These are phyloP conservation scores for Arxiozyma telluris DNA, from an alignment of 1,139 yeast species.

Conservation along the genomic window DNA sequence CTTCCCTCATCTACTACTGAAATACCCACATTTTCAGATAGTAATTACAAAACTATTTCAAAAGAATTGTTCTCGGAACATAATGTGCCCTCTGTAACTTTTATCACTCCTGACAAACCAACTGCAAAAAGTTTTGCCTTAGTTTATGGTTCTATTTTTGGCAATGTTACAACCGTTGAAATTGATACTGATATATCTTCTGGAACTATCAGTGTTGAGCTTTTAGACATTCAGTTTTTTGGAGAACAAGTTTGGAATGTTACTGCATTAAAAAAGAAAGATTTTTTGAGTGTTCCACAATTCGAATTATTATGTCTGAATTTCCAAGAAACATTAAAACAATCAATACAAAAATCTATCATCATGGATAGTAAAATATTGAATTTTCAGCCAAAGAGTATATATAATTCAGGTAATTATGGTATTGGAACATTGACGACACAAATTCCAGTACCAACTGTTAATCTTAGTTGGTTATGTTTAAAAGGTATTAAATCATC, in stretches of 20 bases:
- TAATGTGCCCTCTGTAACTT: constrained; percentile 16
- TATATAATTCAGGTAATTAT: constrained; percentile 13
- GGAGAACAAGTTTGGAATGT: constrained; percentile 16
- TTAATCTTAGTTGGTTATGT: constrained; percentile 10
- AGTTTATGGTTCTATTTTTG: constrained; percentile 16
- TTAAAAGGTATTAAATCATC: constrained; percentile 1
- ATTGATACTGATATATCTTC: constrained; percentile 5
- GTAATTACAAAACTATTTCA: not conserved
- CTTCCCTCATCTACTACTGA: not conserved
- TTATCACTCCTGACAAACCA: constrained; percentile 8
- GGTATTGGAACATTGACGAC: constrained; percentile 23
- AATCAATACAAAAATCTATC: constrained; percentile 13
- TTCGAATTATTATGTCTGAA: constrained; percentile 20
- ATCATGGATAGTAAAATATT: constrained; percentile 18
- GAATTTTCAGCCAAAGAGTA: constrained; percentile 11
- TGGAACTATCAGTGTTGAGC: constrained; percentile 3
- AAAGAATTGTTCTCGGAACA: constrained; percentile 12
- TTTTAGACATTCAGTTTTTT: constrained; percentile 17
- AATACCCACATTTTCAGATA: not conserved
- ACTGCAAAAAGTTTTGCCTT: constrained; percentile 6
- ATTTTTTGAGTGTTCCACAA: constrained; percentile 15
- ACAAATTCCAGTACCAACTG: constrained; percentile 22
- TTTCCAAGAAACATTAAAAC: constrained; percentile 15
- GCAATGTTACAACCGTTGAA: constrained; percentile 14
- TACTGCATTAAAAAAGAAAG: constrained; percentile 12